Evolutionary conservation across 139 green algal genomes (phyloP).

Genomic region (Trebouxia sp.): DNA sequence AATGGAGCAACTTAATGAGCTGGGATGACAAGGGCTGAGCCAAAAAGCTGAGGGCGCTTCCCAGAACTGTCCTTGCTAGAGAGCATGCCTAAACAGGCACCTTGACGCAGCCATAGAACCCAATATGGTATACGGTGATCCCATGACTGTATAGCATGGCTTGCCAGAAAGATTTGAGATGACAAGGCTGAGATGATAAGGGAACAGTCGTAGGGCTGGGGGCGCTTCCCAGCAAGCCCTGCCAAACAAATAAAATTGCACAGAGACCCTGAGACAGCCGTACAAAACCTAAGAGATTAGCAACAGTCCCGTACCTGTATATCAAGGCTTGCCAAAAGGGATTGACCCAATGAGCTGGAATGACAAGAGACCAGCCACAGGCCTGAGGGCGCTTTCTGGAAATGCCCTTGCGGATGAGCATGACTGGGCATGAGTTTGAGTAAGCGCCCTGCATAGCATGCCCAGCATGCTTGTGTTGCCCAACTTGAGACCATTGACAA

Average conservation of each 20-base stretch:
- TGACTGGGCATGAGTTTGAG: background rate
- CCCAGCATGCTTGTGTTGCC: too few relatives aligned
- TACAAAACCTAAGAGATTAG: too few relatives aligned
- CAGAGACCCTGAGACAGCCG: too few relatives aligned
- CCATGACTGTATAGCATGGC: background rate
- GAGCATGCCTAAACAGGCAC: background rate
- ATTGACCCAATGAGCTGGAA: constrained; percentile 53
- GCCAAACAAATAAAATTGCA: too few relatives aligned
- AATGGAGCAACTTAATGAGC: constrained; percentile 49
- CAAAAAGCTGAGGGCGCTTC: constrained; percentile 23
- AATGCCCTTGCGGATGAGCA: background rate
- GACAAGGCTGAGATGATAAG: background rate
- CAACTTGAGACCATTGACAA: too few relatives aligned
- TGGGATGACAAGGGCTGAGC: constrained; percentile 67
- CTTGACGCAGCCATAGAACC: background rate
- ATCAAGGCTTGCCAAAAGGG: constrained; percentile 52
- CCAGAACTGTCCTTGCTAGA: background rate
- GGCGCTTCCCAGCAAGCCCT: too few relatives aligned
- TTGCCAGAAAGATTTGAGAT: background rate
- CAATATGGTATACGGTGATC: background rate
- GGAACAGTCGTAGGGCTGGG: too few relatives aligned
- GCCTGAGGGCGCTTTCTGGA: constrained; percentile 8
- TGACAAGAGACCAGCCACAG: constrained; percentile 61
- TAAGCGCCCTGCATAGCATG: background rate
- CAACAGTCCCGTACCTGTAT: constrained; percentile 20